Percentiles rank a stretch among this genome's conserved stretches.
These are phyloP conservation scores for Penicillium fuscoglaucum DNA, from an alignment of 2,329 filamentous ascomycete species.

Conservation along the genomic window DNA sequence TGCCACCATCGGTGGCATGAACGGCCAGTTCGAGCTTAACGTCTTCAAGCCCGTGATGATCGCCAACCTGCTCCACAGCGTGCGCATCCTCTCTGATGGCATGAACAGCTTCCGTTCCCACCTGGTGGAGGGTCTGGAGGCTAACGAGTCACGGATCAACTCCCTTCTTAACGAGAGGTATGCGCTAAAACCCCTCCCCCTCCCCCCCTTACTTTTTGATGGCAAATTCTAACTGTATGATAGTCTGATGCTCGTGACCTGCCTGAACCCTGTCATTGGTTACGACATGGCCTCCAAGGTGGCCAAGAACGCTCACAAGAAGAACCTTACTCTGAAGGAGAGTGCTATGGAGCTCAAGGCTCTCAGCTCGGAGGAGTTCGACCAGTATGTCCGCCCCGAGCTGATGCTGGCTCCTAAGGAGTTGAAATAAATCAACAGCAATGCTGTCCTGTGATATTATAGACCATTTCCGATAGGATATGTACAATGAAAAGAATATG, in stretches of 20 bases:
- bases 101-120: conserved; percentile 97
- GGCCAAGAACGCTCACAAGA: conserved; percentile 98
- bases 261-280: conserved; percentile 94
- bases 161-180: conserved; percentile 93
- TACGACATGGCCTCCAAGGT: conserved; percentile 98
- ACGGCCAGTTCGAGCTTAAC: conserved; percentile 98
- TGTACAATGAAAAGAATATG: conserved; percentile 25
- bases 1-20: conserved; percentile 90
- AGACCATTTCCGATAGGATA: conserved; percentile 20
- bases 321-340: conserved; percentile 89
- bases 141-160: conserved; percentile 89
- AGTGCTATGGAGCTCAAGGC: conserved; percentile 92
- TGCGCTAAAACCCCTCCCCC: conserved; percentile 35
- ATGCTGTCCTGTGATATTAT: conserved; percentile 20
- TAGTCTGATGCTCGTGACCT: conserved; percentile 96
- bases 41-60: conserved; percentile 98
- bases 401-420: conserved; percentile 88
- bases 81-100: conserved; percentile 81
- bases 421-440: conserved; percentile 51
- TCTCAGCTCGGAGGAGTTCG: conserved; percentile 84
- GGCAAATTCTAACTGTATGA: conserved; percentile 24
- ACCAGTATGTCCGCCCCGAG: conserved; percentile 84
- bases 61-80: conserved; percentile 89
- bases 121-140: conserved; percentile 80
- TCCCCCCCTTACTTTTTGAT: conserved; percentile 6